Percentiles rank a stretch among this genome's conserved stretches.
Evolutionary conservation across 306 rosid genomes (phyloP).

Genomic region (Acmispon strigosus): DNA sequence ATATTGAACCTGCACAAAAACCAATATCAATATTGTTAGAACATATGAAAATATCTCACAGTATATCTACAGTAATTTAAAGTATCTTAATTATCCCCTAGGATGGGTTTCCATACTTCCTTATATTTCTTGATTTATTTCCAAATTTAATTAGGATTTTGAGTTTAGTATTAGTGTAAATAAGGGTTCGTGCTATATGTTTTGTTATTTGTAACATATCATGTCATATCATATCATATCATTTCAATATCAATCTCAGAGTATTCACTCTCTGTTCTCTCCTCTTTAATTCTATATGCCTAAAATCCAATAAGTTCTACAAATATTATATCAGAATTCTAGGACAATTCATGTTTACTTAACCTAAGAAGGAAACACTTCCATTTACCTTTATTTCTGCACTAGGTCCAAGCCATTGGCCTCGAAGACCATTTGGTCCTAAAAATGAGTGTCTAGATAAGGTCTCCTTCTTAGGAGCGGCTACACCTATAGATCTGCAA

Average conservation of each 20-base stretch:
- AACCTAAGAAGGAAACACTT: background rate
- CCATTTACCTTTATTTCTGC: constrained; percentile 58
- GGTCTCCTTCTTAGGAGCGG: constrained; percentile 82
- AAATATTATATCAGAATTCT: background rate
- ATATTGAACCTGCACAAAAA: constrained; percentile 66
- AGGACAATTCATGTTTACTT: constrained; percentile 11
- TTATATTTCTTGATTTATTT: constrained; percentile 5
- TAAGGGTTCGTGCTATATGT: background rate
- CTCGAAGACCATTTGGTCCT: constrained; percentile 90
- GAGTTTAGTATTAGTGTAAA: background rate
- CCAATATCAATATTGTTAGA: background rate
- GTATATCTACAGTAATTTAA: background rate
- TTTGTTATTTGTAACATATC: constrained; percentile 1
- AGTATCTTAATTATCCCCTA: background rate
- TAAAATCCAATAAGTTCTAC: background rate
- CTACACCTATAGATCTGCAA: constrained; percentile 64
- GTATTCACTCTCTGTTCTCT: background rate
- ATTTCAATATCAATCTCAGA: background rate
- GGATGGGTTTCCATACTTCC: background rate
- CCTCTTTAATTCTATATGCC: background rate
- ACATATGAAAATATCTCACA: background rate
- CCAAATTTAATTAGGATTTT: background rate
- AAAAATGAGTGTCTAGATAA: constrained; percentile 91
- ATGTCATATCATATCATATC: background rate
- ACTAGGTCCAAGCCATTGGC: constrained; percentile 88